Conservation (phyloP, 2,329 filamentous ascomycete genomes). For the Trichothecium roseum region DNA sequence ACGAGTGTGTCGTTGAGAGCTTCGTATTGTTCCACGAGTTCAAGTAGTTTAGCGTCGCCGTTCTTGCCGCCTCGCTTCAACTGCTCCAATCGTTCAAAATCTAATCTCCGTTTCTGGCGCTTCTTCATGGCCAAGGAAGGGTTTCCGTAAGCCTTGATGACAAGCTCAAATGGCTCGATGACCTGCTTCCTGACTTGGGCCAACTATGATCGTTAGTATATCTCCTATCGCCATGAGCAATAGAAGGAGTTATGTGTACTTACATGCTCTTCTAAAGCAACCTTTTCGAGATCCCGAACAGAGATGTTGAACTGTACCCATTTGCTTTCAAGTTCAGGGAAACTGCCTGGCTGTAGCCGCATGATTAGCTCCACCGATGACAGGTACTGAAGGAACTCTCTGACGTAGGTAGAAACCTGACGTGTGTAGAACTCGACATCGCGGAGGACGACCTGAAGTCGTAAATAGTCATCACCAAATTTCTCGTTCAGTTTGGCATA, state of each 20-base stretch:
- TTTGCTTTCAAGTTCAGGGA: constrained; percentile 83
- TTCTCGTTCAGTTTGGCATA: constrained; percentile 76
- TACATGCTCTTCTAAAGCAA: constrained; percentile 78
- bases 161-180: constrained; percentile 70
- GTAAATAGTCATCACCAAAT: constrained; percentile 86
- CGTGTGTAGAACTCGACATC: constrained; percentile 90
- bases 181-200: constrained; percentile 67
- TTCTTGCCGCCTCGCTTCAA: constrained; percentile 75
- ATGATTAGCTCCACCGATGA: constrained; percentile 77
- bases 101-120: constrained; percentile 80
- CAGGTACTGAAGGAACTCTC: constrained; percentile 70
- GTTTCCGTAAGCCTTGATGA: constrained; percentile 72
- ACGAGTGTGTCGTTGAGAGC: constrained; percentile 90
- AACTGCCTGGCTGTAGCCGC: constrained; percentile 57
- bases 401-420: constrained; percentile 70
- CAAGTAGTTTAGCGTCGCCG: constrained; percentile 72
- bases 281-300: constrained; percentile 74
- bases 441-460: constrained; percentile 81
- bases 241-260: constrained; percentile 22
- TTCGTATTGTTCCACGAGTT: constrained; percentile 80
- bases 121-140: constrained; percentile 89
- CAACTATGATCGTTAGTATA: constrained; percentile 26
- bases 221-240: too few relatives aligned
- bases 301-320: constrained; percentile 87
- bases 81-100: constrained; percentile 74